Conservation (phyloP, 2,329 filamentous ascomycete species). For the Apiospora arundinis region DNA sequence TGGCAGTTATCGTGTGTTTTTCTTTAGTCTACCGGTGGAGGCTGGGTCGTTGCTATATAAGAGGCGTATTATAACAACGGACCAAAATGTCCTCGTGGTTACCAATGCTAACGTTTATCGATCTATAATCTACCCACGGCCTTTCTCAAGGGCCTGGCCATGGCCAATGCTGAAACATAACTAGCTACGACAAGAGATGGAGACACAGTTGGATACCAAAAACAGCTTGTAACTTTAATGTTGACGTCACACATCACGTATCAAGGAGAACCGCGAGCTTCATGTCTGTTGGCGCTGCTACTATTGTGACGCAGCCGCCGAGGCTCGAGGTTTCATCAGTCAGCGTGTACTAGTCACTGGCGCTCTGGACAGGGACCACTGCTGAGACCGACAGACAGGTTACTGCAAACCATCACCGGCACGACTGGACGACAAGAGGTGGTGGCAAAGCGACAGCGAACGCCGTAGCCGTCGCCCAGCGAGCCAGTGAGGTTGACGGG, state of each 20-base stretch:
- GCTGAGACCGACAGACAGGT: background rate
- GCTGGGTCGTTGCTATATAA: background rate
- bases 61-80: background rate
- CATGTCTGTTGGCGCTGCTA: background rate
- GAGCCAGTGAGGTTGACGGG: constrained; percentile 18
- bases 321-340: constrained; percentile 9
- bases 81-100: background rate
- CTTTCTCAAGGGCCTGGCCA: background rate
- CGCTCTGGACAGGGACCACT: background rate
- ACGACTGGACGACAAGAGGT: constrained; percentile 20
- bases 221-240: background rate
- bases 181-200: background rate
- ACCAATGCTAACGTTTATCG: background rate
- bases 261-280: background rate
- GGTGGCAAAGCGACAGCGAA: constrained; percentile 1
- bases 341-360: background rate
- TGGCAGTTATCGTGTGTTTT: background rate
- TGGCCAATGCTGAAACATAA: background rate
- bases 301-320: background rate
- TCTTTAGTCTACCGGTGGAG: background rate
- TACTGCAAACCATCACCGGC: constrained; percentile 16
- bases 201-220: background rate
- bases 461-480: constrained; percentile 17
- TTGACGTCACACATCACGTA: background rate
- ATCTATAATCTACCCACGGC: background rate